These are phyloP conservation scores for Geotrichum reessii DNA, from an alignment of 1,139 yeast genomes.

Conservation along the genomic window DNA sequence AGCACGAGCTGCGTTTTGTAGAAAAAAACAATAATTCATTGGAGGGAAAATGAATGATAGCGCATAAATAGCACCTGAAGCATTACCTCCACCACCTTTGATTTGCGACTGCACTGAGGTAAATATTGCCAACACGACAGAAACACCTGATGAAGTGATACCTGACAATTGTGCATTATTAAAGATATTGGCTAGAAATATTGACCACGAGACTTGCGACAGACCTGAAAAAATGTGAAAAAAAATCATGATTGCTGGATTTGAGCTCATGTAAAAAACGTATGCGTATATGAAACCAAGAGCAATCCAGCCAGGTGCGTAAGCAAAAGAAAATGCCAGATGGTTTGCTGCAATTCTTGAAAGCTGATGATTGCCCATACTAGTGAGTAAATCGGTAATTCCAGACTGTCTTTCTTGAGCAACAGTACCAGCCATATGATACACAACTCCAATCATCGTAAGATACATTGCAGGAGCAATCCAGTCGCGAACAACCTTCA, in stretches of 20 bases:
- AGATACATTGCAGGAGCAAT: constrained; percentile 36
- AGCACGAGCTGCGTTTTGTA: constrained; percentile 31
- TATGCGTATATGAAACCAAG: constrained; percentile 28
- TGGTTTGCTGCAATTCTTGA: constrained; percentile 31
- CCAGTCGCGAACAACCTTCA: constrained; percentile 31
- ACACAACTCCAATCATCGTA: constrained; percentile 36
- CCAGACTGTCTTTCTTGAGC: constrained; percentile 36
- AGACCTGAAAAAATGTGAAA: constrained; percentile 36
- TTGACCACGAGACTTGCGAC: constrained; percentile 32
- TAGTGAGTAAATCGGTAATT: constrained; percentile 31
- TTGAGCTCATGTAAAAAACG: constrained; percentile 29
- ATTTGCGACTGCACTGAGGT: constrained; percentile 33
- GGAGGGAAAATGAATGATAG: constrained; percentile 37
- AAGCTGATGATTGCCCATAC: constrained; percentile 32
- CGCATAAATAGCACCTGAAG: constrained; percentile 29
- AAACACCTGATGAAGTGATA: constrained; percentile 33
- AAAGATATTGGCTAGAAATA: constrained; percentile 34
- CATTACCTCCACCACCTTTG: constrained; percentile 26
- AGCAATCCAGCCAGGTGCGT: constrained; percentile 34
- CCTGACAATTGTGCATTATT: constrained; percentile 36
- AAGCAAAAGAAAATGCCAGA: constrained; percentile 31
- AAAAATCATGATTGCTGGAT: constrained; percentile 31
- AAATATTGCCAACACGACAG: constrained; percentile 34
- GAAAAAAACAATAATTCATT: constrained; percentile 33
- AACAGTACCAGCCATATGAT: constrained; percentile 35